Conservation (phyloP, 2,329 filamentous ascomycete genomes). For the Zopfia rhizophila region DNA sequence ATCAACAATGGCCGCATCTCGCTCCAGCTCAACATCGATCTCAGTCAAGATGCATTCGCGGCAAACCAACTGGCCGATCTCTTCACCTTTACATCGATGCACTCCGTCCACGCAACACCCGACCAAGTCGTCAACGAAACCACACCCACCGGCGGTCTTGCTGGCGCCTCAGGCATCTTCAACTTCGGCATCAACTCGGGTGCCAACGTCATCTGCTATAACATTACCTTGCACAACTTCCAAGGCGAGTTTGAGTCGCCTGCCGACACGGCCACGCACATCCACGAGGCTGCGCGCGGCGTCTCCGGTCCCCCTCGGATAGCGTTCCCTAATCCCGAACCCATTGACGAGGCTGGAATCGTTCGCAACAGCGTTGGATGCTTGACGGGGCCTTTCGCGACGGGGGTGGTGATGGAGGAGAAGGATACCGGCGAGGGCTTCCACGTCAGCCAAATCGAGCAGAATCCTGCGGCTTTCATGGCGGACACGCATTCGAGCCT, state of each 20-base stretch:
- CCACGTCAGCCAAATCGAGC: conserved; percentile 61
- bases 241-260: conserved; percentile 63
- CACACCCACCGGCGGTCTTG: conserved; percentile 55
- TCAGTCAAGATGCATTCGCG: conserved; percentile 17
- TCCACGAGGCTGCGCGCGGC: conserved; percentile 62
- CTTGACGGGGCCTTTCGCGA: conserved; percentile 36
- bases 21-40: conserved; percentile 33
- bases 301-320: conserved; percentile 61
- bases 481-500: conserved; percentile 64
- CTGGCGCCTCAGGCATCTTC: conserved; percentile 60
- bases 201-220: conserved; percentile 57
- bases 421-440: conserved; percentile 62
- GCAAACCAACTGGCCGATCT: conserved; percentile 17
- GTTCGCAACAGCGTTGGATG: conserved; percentile 37
- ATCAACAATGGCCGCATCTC: conserved; percentile 25
- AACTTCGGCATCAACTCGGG: conserved; percentile 64
- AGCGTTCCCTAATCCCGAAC: conserved; percentile 38
- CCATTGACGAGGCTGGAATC: conserved; percentile 18
- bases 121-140: conserved; percentile 62
- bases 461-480: conserved; percentile 62
- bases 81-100: conserved; percentile 61
- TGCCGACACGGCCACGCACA: conserved; percentile 65
- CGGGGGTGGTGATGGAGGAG: conserved; percentile 53
- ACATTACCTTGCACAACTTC: conserved; percentile 64
- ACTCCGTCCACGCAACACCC: conserved; percentile 59